These are phyloP conservation scores for Curvularia verruculosa DNA, from an alignment of 2,329 filamentous ascomycete genomes.

Conservation along the genomic window DNA sequence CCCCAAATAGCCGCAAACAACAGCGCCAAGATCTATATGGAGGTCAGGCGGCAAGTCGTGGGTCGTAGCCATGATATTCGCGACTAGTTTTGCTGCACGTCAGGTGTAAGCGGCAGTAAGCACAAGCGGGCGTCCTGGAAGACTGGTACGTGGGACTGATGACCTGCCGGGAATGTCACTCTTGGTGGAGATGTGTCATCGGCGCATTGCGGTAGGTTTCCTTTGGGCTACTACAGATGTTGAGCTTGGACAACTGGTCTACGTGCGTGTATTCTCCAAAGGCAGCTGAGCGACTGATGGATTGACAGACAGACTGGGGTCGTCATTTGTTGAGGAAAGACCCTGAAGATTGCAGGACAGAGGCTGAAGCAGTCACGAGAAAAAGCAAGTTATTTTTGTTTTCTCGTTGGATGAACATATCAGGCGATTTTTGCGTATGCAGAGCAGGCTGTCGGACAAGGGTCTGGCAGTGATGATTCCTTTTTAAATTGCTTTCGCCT, in stretches of 20 bases:
- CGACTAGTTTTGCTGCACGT: conserved; percentile 23
- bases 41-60: conserved; percentile 27
- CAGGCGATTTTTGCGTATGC: conserved; percentile 13
- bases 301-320: background rate
- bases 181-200: conserved; percentile 6
- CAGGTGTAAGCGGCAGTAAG: conserved; percentile 37
- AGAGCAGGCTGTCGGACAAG: conserved; percentile 14
- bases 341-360: conserved; percentile 13
- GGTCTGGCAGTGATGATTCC: background rate
- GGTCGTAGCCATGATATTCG: conserved; percentile 15
- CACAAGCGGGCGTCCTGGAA: conserved; percentile 20
- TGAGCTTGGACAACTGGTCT: background rate
- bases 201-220: conserved; percentile 1
- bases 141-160: conserved; percentile 25
- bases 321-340: conserved; percentile 5
- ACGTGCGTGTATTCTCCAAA: background rate
- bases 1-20: conserved; percentile 8
- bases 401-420: conserved; percentile 5
- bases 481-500: conserved; percentile 6
- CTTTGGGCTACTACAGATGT: conserved; percentile 1
- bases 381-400: conserved; percentile 21
- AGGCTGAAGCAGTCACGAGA: conserved; percentile 7
- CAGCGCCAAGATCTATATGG: conserved; percentile 13
- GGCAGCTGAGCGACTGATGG: conserved; percentile 7
- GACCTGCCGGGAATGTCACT: conserved; percentile 3